Conservation (phyloP, 1,139 yeast genomes). For the Diutina pseudorugosa region DNA sequence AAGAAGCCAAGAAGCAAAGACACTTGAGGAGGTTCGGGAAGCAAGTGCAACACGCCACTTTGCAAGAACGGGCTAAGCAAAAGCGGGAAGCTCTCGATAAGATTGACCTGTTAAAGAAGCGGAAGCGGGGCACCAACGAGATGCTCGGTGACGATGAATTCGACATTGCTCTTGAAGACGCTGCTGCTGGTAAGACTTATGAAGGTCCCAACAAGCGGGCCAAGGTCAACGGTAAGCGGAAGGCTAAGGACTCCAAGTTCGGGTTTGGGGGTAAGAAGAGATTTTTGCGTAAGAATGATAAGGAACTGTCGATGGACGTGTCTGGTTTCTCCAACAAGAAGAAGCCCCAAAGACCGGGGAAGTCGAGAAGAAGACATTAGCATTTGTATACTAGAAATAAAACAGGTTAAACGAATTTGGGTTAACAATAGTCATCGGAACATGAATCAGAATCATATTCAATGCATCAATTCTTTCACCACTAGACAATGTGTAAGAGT, state of each 20-base stretch:
- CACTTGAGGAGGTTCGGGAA: conserved; percentile 94
- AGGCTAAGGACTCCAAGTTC: conserved; percentile 57
- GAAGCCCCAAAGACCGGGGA: conserved; percentile 1
- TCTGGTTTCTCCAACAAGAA: background rate
- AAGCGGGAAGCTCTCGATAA: conserved; percentile 85
- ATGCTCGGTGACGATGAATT: conserved; percentile 49
- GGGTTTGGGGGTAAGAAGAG: conserved; percentile 57
- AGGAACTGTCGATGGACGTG: conserved; percentile 17
- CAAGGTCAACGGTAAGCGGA: conserved; percentile 48
- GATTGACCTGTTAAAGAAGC: conserved; percentile 73
- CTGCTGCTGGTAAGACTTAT: conserved; percentile 37
- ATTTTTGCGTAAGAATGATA: conserved; percentile 60
- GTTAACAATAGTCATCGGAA: no score
- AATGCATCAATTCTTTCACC: no score
- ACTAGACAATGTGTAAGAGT: background rate
- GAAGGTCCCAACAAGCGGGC: conserved; percentile 26
- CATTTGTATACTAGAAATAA: background rate
- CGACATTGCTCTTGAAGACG: conserved; percentile 82
- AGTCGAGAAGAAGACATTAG: conserved; percentile 4
- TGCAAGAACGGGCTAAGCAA: conserved; percentile 90
- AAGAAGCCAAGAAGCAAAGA: conserved; percentile 91
- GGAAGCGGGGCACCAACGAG: conserved; percentile 67
- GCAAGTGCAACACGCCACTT: conserved; percentile 88
- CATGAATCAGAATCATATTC: no score
- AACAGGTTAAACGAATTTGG: no score